Percentiles rank a stretch among this genome's conserved stretches.
These are phyloP conservation scores for Erysimum cheiranthoides DNA, from an alignment of 345 rosid species.

Conservation along the genomic window DNA sequence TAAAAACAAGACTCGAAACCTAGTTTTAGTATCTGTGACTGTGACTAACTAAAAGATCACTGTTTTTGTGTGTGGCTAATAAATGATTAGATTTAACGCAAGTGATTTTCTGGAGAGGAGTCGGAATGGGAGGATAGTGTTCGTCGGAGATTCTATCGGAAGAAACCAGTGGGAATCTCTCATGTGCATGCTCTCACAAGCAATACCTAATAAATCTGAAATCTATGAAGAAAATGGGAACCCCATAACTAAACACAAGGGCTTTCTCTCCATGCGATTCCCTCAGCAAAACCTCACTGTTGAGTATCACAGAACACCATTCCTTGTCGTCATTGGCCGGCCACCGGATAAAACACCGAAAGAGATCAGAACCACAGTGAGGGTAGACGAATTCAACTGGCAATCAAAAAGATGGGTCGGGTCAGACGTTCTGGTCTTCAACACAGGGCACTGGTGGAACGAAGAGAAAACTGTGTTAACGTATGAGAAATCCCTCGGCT, in stretches of 20 bases:
- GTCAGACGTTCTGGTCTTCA: conserved; percentile 75
- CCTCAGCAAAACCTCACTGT: conserved; percentile 70
- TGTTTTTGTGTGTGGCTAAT: neutral
- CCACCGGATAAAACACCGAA: conserved; percentile 58
- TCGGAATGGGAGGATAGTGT: conserved; percentile 76
- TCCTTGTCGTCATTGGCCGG: conserved; percentile 61
- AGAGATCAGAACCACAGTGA: conserved; percentile 52
- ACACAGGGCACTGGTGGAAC: conserved; percentile 91
- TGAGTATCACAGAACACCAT: conserved; percentile 83
- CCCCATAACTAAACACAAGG: conserved; percentile 82
- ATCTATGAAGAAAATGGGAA: conserved; percentile 74
- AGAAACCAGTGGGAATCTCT: conserved; percentile 96
- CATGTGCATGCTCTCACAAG: conserved; percentile 72
- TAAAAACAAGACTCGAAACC: neutral
- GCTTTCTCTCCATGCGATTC: conserved; percentile 81
- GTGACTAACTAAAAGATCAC: conserved; percentile 2
- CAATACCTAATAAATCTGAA: conserved; percentile 60
- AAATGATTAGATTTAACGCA: conserved; percentile 66
- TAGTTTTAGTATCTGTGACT: neutral
- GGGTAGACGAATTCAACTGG: conserved; percentile 74
- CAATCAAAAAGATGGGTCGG: conserved; percentile 66
- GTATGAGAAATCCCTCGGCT: conserved; percentile 29
- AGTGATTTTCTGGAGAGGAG: conserved; percentile 71
- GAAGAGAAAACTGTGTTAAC: conserved; percentile 61
- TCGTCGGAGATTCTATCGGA: conserved; percentile 89